Conservation (phyloP, 352 stramenopile species). For the Phytophthora sojae region DNA sequence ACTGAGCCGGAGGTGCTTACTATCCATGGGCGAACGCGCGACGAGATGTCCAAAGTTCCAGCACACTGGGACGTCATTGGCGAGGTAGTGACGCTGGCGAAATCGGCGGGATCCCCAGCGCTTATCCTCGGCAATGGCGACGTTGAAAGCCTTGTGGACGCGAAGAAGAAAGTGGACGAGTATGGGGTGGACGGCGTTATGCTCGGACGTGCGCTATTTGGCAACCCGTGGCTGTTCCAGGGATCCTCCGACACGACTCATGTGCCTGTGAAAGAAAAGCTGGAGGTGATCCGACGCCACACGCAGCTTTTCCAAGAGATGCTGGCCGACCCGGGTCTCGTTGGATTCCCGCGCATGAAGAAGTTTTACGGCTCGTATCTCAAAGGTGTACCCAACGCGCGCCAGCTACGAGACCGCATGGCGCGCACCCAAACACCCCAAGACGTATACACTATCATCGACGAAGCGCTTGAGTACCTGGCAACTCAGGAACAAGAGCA, state of each 20-base stretch:
- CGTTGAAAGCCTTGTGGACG: slow-evolving; percentile 71
- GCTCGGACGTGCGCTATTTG: slow-evolving; percentile 79
- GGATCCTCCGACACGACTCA: slow-evolving; percentile 62
- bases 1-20: slow-evolving; percentile 79
- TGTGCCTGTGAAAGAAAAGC: slow-evolving; percentile 56
- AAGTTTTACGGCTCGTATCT: slow-evolving; percentile 85
- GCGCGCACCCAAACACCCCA: slow-evolving; percentile 46
- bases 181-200: slow-evolving; percentile 85
- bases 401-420: slow-evolving; percentile 71
- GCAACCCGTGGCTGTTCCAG: slow-evolving; percentile 86
- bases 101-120: slow-evolving; percentile 54
- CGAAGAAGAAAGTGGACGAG: slow-evolving; percentile 65
- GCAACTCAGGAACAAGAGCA: slow-evolving; percentile 33
- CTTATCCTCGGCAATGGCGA: slow-evolving; percentile 86
- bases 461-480: slow-evolving; percentile 56
- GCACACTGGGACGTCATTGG: slow-evolving; percentile 87
- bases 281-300: slow-evolving; percentile 69
- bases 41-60: slow-evolving; percentile 86
- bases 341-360: slow-evolving; percentile 79
- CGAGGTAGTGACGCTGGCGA: slow-evolving; percentile 67
- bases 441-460: slow-evolving; percentile 68
- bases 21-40: slow-evolving; percentile 77
- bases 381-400: slow-evolving; percentile 75
- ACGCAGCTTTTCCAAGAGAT: slow-evolving; percentile 77
- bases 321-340: slow-evolving; percentile 48